Percentiles rank a stretch among this genome's conserved stretches.
phyloP scores from a whole-genome alignment of 805 yeast genomes.

The Metschnikowia continentalis region DNA sequence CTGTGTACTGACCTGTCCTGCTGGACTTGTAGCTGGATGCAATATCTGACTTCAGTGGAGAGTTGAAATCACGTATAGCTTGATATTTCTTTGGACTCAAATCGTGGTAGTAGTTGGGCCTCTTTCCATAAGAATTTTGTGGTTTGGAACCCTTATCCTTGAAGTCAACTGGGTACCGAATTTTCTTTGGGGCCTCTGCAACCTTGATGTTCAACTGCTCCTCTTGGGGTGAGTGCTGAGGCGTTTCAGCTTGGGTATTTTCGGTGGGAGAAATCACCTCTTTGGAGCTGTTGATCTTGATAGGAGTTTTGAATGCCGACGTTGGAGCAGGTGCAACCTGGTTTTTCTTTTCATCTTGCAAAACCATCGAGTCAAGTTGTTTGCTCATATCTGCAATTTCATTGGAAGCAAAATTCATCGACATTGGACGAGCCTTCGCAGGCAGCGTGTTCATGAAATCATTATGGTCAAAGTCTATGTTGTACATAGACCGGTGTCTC shows the following conservation, averaged over 20 bases:
- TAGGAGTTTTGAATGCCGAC: constrained; percentile 1
- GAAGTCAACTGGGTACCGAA: constrained; percentile 39
- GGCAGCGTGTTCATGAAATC: neutral
- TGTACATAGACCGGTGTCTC: constrained; percentile 39
- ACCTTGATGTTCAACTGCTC: constrained; percentile 21
- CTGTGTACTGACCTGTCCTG: constrained; percentile 24
- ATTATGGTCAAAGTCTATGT: constrained; percentile 20
- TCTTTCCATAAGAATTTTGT: neutral
- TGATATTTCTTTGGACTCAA: neutral
- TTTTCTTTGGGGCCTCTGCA: constrained; percentile 36
- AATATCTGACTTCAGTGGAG: constrained; percentile 11
- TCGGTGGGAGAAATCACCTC: neutral
- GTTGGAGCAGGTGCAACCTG: neutral
- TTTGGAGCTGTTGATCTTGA: constrained; percentile 3
- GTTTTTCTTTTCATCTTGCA: neutral
- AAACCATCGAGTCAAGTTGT: neutral
- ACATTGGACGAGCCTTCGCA: neutral
- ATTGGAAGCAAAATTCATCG: neutral
- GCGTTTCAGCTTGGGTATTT: neutral
- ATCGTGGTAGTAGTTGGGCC: neutral
- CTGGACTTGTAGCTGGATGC: constrained; percentile 31
- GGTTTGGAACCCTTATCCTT: constrained; percentile 12
- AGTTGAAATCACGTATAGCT: neutral
- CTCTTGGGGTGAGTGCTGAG: neutral
- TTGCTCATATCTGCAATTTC: neutral